These are phyloP conservation scores for Nakaseomyces nivariensis DNA, from an alignment of 1,139 yeast species.

Conservation along the genomic window DNA sequence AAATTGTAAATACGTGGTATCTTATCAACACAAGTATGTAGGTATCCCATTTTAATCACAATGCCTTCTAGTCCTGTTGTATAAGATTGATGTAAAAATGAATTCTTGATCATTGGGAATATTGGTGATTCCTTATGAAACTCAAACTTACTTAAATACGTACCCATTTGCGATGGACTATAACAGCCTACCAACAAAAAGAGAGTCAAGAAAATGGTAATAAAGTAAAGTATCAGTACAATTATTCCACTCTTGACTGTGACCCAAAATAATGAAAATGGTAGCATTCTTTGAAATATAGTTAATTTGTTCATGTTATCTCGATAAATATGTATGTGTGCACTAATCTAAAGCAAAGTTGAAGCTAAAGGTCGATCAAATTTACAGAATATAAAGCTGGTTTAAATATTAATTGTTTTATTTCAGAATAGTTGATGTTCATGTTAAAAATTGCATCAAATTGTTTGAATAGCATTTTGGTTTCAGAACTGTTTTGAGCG, in stretches of 20 bases:
- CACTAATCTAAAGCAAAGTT: no score
- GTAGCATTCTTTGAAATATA: not conserved
- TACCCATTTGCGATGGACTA: conserved; percentile 18
- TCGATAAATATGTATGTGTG: not conserved
- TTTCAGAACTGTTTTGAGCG: not conserved
- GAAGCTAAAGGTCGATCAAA: no score
- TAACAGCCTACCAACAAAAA: conserved; percentile 27
- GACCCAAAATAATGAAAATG: conserved; percentile 14
- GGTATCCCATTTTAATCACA: conserved; percentile 22
- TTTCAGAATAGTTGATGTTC: not conserved
- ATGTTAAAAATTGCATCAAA: not conserved
- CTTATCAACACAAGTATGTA: conserved; percentile 27
- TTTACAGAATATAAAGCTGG: no score
- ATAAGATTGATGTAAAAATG: conserved; percentile 13
- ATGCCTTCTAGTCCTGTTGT: conserved; percentile 22
- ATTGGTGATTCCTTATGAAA: conserved; percentile 23
- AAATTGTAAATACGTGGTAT: conserved; percentile 18
- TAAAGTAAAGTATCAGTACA: conserved; percentile 19
- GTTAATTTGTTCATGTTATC: not conserved
- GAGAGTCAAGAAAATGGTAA: conserved; percentile 22
- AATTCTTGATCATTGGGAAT: conserved; percentile 18
- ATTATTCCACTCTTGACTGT: conserved; percentile 20
- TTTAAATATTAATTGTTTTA: no score
- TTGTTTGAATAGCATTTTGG: not conserved
- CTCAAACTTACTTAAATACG: conserved; percentile 20